Base-by-base conservation (phyloP, 352 stramenopile species). In the Blastocystis sp. region DNA sequence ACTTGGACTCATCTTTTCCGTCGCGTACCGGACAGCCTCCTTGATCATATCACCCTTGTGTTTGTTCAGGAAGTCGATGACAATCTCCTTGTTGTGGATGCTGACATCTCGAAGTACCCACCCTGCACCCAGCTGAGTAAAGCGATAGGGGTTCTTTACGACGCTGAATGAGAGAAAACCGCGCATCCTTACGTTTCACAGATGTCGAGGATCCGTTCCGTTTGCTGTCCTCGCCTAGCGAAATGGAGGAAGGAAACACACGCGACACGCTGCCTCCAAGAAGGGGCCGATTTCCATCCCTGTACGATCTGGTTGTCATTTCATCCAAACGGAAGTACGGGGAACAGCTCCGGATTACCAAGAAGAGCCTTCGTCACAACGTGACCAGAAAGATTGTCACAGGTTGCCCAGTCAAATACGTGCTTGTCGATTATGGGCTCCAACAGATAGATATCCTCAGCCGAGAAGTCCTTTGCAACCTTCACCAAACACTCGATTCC, bases 101-200 rank as follows among this genome's bases (percentile, higher is more conserved):
- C 69, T 81, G 0, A 81, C 69, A 14, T 81, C 69, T 21, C 69
- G 69, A n/a, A 81, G 69, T 9, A 81, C 4, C 69, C 69, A 81
- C 7, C 69, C 69, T 4, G 63, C 53, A 21, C 69, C 69, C 46
- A 81, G 46, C 53, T 81, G 69, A 8, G 69, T 81, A 44, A 81
- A 81, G 21, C 69, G 69, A 21, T 65, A 81, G 1, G n/a, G 16
- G 36, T 81, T 81, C 0, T 42, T 18, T 4, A 64, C 48, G 7
- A 27, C 69, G 14, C 69, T 81, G 21, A 21, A 24, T 18, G 27
- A n/a, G 21, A 24, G 24, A 21, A 32, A 4, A 14, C 24, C 42
- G 8, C 6, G 42, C 21, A 1, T 8, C 4, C 36, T 44, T 40
- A 81, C 69, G 16, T 53, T 21, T 81, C 53, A n/a, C 69, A 81